Evolutionary conservation across 768 basidiomycete species (phyloP), one percentile per base, ranked within the genome.

Genomic region (Amanita subjunquillea): DNA sequence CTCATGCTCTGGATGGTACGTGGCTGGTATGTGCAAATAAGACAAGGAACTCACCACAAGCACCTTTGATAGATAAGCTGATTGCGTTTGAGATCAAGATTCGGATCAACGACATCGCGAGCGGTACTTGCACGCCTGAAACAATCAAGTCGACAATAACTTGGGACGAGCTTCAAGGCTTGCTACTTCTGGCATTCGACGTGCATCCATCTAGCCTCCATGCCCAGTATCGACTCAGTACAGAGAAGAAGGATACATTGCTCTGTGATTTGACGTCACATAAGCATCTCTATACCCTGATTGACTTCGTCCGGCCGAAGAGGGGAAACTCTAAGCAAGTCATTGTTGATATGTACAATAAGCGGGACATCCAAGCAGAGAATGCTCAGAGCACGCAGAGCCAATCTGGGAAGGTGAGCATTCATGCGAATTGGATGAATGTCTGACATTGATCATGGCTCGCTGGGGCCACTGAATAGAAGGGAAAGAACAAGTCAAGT

Each of bases 241-340:
- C 53, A 7, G 46, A 54, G 36, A 54, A 39, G 25, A 54, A 54
- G 40, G 53, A 48, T 46, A 54, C 53, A 29, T 32, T 40, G 17
- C 53, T 48, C 30, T 54, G 53, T 30, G 45, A 54, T 36, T 48
- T 54, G 38, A 37, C 39, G 17, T 40, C 30, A 7, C 44, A 48
- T 15, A 34, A 36, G 45, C 53, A 54, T 15, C 37, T 54, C 32
- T 25, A 27, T 36, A 54, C 46, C 36, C 53, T 54, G 17, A 47
- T 48, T 12, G 37, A 45, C 39, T 39, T 54, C 37, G 37, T 54
- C 22, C 34, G 53, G 29, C 45, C 46, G 38, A 34, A 40, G 20
- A 12, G 17, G 34, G 53, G 46, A n/a, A 45, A 45, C 29, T 27
- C 30, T 15, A 54, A 54, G 45, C 27, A 39, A 40, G 32, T 30